Evolutionary conservation across 257 asterid genomes (phyloP), one percentile per base, ranked within the genome.

Genomic region (Salvia miltiorrhiza): DNA sequence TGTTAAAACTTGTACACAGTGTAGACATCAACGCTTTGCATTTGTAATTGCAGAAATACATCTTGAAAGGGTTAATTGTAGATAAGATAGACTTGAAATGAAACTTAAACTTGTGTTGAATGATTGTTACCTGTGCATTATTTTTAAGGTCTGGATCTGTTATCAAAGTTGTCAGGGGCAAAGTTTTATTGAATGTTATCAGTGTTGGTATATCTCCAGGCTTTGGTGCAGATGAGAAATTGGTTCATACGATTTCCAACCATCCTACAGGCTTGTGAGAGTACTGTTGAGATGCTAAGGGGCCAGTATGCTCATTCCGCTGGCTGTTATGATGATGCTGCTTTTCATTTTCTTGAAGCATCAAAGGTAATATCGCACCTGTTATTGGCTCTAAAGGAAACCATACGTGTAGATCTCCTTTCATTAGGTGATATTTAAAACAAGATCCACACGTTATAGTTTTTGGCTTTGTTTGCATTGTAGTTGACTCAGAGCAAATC

Each of bases 291-390:
- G 86, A 88, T 90, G 86, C 92, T 90, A 39, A 83, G 97, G 83
- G 98, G 99, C 49, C 99, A 93, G 65, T 93, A 93, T 84, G 92
- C 97, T 64, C 99, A 93, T 79, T 80, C 95, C 10, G 84, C 89
- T 61, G 94, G 95, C 69, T 90, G 89, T 79, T 93, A 90, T 69
- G 75, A 35, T 58, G 99, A 93, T 67, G 99, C 99, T 56, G 77
- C 79, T 64, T 93, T 82, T 74, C 99, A 93, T 86, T 93, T 93
- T 79, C 77, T 93, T 70, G 96, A 88, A 83, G 96, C 96, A 78
- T 83, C 96, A 35, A 86, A 82, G 91, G 97, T 88, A 79, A 62
- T 59, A 55, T 57, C 39, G 19, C 73, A 30, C 66, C 35, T 75
- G 70, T 65, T 47, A 20, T 41, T 47, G 49, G 28, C 65, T 40